Base-by-base conservation (phyloP, 2,329 filamentous ascomycete species). In the Neurospora crassa region DNA sequence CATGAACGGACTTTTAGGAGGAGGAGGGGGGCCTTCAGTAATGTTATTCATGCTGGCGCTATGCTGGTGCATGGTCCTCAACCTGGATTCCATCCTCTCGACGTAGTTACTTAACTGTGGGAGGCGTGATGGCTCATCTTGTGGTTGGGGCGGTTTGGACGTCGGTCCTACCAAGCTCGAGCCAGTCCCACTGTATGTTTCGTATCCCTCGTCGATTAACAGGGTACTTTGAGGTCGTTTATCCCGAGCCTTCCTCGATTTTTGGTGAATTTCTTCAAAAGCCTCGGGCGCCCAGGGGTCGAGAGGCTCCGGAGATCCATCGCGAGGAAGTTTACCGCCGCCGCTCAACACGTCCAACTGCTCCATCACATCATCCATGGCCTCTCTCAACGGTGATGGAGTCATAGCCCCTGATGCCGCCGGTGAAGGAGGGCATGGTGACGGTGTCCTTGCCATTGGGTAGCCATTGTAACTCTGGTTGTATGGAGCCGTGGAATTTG, bases 301-400 rank as follows among this genome's bases (percentile, higher is more conserved):
- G 10, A 89, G 81, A 0, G 86, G 83, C 59, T 88, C 85, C 0
- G 88, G 86, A 40, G 87, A 85, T 42, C 87, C 85, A 29, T 86
- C 82, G 71, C 86, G 85, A 5, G 70, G 71, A 63, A 63, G 53
- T 63, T 34, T 63, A 63, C 53, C 53, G 24, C 53, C 53, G 59
- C 87, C 84, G 20, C 91, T 91, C 84, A 99, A 92, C 72, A 94
- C 94, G 78, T 97, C 91, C 63, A 99, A 82, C 71, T 96, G 96
- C 75, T 96, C 93, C 89, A 98, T 97, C 4, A 99, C 94, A 80
- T 96, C 95, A 78, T 98, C 95, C 94, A 99, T 99, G 1, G 96
- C 96, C 79, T 94, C 93, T 72, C 96, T 88, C 3, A 99, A 83
- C 0, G 96, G 96, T 2, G 96, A 98, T 1, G 96, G 96, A 0